Percentiles rank a stretch among this genome's conserved stretches.
Conservation (phyloP, 345 rosid genomes). For the Gossypium sturtianum region DNA sequence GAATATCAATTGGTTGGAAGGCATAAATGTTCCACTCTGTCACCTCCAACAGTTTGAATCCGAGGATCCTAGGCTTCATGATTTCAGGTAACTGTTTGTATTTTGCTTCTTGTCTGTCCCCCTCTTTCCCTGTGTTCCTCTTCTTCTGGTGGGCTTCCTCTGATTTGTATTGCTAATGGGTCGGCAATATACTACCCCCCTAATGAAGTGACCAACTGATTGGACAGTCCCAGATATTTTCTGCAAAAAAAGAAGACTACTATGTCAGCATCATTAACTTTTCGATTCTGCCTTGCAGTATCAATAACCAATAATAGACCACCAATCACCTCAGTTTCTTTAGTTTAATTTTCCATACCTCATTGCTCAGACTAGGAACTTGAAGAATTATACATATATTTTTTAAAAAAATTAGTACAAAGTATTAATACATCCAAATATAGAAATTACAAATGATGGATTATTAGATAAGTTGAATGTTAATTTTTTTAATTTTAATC, state of each 20-base stretch:
- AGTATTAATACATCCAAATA: too few species aligned
- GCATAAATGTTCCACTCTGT: constrained; percentile 48
- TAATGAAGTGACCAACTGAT: constrained; percentile 8
- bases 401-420: too few species aligned
- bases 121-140: not conserved
- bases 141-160: not conserved
- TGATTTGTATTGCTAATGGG: constrained; percentile 2
- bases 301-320: not conserved
- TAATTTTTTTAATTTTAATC: too few species aligned
- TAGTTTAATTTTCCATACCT: not conserved
- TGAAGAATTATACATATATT: too few species aligned
- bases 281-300: not conserved
- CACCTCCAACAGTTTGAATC: constrained; percentile 32
- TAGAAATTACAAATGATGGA: too few species aligned
- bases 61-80: constrained; percentile 25
- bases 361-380: not conserved
- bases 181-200: not conserved
- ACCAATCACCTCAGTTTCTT: not conserved
- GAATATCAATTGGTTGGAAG: constrained; percentile 61
- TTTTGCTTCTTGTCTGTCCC: not conserved
- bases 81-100: constrained; percentile 49
- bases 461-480: too few species aligned
- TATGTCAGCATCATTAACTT: constrained; percentile 12
- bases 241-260: not conserved
- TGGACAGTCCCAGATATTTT: constrained; percentile 7